Conservation (phyloP, 1,139 yeast species). For the Taphrina communis region DNA sequence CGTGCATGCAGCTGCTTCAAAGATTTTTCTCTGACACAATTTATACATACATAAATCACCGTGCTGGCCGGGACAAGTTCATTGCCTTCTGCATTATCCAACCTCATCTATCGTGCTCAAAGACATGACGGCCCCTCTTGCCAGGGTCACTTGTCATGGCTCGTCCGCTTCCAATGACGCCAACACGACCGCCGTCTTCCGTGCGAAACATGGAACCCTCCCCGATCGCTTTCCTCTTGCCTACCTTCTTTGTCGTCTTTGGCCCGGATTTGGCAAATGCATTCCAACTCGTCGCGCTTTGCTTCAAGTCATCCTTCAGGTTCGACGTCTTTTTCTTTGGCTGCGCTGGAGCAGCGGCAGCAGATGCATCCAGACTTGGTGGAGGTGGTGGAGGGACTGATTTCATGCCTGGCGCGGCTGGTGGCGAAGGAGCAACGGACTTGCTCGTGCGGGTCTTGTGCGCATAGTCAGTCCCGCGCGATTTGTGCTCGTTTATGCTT, state of each 20-base stretch:
- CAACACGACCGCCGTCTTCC: slow-evolving; percentile 50
- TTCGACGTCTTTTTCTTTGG: slow-evolving; percentile 23
- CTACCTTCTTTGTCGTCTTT: slow-evolving; percentile 48
- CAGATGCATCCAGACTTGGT: not conserved
- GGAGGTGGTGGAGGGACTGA: slow-evolving; percentile 33
- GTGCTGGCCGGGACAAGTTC: not conserved
- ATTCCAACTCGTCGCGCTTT: slow-evolving; percentile 29
- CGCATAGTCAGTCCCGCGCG: not conserved
- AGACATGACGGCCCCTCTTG: slow-evolving; percentile 28
- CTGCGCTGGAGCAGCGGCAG: not conserved
- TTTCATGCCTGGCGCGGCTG: not conserved
- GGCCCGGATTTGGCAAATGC: slow-evolving; percentile 39
- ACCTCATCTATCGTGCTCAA: slow-evolving; percentile 15
- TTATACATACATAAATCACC: not conserved
- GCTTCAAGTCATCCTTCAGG: slow-evolving; percentile 15
- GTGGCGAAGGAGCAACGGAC: slow-evolving; percentile 27
- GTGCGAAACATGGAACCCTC: slow-evolving; percentile 49
- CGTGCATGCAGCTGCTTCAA: too few species aligned
- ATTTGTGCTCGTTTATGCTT: slow-evolving; percentile 36
- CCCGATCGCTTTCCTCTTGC: slow-evolving; percentile 47
- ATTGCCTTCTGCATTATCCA: too few species aligned
- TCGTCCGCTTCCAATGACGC: slow-evolving; percentile 48
- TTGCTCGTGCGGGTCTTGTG: not conserved
- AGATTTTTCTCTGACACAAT: too few species aligned
- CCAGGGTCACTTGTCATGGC: slow-evolving; percentile 44